Conservation (phyloP, 2,329 filamentous ascomycete genomes). For the Cadophora gregata region DNA sequence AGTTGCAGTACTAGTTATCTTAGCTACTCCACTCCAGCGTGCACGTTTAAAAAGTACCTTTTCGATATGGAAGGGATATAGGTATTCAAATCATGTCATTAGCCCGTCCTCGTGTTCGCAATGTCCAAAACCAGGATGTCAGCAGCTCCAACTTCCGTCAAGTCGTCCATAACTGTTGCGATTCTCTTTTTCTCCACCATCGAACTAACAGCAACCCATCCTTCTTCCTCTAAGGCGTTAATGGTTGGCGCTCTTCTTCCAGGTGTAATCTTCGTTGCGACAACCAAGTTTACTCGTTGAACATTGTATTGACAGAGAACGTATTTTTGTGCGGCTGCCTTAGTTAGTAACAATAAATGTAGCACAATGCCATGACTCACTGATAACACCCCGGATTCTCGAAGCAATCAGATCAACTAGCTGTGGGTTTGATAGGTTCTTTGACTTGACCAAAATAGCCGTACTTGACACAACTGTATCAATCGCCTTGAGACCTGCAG, state of each 20-base stretch:
- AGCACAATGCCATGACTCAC: constrained; percentile 48
- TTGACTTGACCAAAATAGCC: constrained; percentile 91
- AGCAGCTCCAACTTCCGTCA: constrained; percentile 42
- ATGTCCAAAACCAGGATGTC: constrained; percentile 45
- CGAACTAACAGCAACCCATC: constrained; percentile 38
- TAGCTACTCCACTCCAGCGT: no score
- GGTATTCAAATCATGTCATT: no score
- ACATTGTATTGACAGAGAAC: constrained; percentile 98
- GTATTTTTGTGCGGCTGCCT: constrained; percentile 79
- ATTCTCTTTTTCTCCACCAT: constrained; percentile 46
- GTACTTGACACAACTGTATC: constrained; percentile 90
- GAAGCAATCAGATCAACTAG: constrained; percentile 85
- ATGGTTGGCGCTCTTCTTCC: constrained; percentile 93
- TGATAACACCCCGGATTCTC: constrained; percentile 92
- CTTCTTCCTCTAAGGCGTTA: constrained; percentile 84
- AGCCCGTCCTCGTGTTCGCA: no score
- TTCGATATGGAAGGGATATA: no score
- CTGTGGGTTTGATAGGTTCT: constrained; percentile 77
- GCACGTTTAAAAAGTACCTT: no score
- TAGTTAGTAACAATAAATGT: constrained; percentile 26
- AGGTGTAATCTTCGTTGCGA: constrained; percentile 80
- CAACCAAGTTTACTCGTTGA: constrained; percentile 68
- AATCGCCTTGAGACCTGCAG: constrained; percentile 90
- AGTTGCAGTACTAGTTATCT: no score
- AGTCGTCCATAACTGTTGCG: constrained; percentile 45